phyloP scores from a whole-genome alignment of 768 basidiomycete genomes.

The Tulasnella sp. region DNA sequence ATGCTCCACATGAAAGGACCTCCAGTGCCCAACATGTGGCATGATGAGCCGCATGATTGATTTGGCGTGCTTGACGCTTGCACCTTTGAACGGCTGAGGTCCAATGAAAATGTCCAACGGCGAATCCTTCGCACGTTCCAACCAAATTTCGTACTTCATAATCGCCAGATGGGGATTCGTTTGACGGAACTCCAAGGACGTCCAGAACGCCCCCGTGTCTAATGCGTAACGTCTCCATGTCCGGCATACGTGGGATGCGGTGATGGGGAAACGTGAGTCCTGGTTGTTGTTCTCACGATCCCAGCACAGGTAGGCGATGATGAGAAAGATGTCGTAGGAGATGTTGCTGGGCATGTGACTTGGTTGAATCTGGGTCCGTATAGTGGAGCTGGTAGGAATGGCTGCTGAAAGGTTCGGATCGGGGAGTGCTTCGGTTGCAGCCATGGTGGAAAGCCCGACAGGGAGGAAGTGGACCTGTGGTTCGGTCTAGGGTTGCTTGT shows the following conservation, averaged over 20 bases:
- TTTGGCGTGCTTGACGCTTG: not conserved
- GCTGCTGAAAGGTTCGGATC: not conserved
- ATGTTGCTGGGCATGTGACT: not conserved
- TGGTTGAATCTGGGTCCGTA: not conserved
- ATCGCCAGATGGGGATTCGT: not conserved
- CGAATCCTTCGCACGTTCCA: not conserved
- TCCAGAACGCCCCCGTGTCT: not conserved
- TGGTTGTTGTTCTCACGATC: not conserved
- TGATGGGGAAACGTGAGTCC: not conserved
- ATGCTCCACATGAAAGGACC: slow-evolving; percentile 31
- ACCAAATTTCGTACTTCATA: not conserved
- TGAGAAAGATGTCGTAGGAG: not conserved
- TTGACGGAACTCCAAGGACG: not conserved
- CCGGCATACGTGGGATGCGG: not conserved
- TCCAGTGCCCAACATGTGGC: slow-evolving; percentile 13
- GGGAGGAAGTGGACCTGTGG: too few species aligned
- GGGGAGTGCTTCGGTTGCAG: not conserved
- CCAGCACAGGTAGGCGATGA: not conserved
- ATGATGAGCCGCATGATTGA: not conserved
- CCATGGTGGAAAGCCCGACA: not conserved
- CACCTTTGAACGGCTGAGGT: not conserved
- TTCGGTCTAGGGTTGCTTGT: too few species aligned
- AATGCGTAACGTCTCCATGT: not conserved
- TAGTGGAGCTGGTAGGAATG: not conserved
- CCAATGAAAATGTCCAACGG: not conserved